Evolutionary conservation across 2,329 filamentous ascomycete genomes (phyloP).

Genomic region (Pochonia chlamydosporia): DNA sequence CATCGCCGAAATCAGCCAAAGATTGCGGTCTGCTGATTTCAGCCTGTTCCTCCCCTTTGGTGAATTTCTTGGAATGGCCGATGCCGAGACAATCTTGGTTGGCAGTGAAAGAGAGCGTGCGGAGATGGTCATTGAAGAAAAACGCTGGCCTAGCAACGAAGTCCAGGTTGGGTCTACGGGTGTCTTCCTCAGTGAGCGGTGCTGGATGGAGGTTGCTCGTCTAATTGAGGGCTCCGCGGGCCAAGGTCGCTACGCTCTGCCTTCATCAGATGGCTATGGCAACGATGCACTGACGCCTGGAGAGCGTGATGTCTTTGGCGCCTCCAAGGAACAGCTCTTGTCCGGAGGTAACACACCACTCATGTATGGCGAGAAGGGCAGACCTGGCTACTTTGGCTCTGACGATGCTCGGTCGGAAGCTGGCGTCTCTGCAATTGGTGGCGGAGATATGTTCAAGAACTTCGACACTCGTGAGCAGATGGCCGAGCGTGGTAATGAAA

Average conservation of each 20-base stretch:
- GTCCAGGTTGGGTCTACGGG: conserved; percentile 86
- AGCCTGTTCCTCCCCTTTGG: conserved; percentile 92
- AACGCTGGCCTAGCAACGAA: conserved; percentile 88
- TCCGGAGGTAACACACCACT: conserved; percentile 48
- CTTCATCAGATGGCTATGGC: conserved; percentile 58
- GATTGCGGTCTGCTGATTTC: conserved; percentile 88
- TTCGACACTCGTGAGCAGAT: conserved; percentile 90
- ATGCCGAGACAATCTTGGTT: conserved; percentile 77
- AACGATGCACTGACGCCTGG: conserved; percentile 57
- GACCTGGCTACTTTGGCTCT: conserved; percentile 72
- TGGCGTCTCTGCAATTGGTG: conserved; percentile 82
- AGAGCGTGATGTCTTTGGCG: conserved; percentile 54
- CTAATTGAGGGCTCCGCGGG: conserved; percentile 58
- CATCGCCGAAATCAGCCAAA: conserved; percentile 93
- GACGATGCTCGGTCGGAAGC: conserved; percentile 90
- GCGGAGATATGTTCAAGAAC: conserved; percentile 97
- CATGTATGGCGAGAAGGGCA: conserved; percentile 69
- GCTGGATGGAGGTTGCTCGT: conserved; percentile 86
- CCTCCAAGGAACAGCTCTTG: conserved; percentile 55
- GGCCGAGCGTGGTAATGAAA: conserved; percentile 90
- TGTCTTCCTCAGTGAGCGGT: conserved; percentile 90
- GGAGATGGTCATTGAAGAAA: conserved; percentile 85
- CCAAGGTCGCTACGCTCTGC: conserved; percentile 29
- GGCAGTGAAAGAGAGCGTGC: conserved; percentile 90
- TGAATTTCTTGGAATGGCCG: conserved; percentile 86